Base-by-base conservation (phyloP, 2,329 filamentous ascomycete species). In the Gaeumannomyces tritici region DNA sequence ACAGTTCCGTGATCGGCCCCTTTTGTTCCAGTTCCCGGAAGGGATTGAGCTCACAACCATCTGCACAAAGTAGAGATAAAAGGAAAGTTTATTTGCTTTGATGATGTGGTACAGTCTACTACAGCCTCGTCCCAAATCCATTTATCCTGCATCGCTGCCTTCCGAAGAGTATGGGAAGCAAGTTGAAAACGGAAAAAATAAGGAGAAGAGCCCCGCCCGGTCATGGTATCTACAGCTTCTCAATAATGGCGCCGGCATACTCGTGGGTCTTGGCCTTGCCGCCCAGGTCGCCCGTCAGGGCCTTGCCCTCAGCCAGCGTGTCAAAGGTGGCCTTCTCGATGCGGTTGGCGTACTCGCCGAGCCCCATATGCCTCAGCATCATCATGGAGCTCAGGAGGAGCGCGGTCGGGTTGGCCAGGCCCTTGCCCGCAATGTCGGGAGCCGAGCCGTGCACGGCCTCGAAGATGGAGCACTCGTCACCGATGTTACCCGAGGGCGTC, bases 281-380 rank as follows among this genome's bases (percentile, higher is more conserved):
- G 71, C 95, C 95, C 71, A 99, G 83, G 78, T 99, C 95, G 72
- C 95, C 93, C 42, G 95, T 99, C 77, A 99, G 87, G 66, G 86
- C 82, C 89, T 97, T 97, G 81, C 95, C 95, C 84, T 99, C 93
- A 65, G 92, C 89, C 68, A 99, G 85, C 65, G 93, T 96, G 76
- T 90, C 90, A 77, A 99, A 98, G 73, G 93, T 96, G 68, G 95
- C 95, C 78, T 86, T 89, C 84, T 98, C 91, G 74, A 99, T 98
- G 76, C 87, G 88, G 76, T 82, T 77, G 69, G 95, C 95, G 76
- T 98, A 87, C 67, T 91, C 83, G 76, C 80, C 87, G 67, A 99
- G 84, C 72, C 90, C 88, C 93, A 99, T 98, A 81, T 99, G 95
- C 78, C 95, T 89, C 84, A 99, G 81, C 95, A 99, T 98, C 95